These are phyloP conservation scores for Puccinia polysora DNA, from an alignment of 1,284 basidiomycete genomes.

Conservation along the genomic window DNA sequence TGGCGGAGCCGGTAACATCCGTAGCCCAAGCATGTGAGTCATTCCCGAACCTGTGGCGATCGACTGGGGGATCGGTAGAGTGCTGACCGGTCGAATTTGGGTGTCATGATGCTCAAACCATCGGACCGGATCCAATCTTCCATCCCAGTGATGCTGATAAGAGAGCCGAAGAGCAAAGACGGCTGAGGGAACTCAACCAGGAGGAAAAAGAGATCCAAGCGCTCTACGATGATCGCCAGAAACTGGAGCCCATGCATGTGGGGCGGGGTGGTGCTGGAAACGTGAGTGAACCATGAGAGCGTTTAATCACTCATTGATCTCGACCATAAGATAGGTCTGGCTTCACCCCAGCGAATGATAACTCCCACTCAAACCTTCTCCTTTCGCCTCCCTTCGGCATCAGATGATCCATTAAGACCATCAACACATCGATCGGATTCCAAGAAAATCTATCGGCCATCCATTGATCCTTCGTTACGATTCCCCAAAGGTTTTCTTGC, in stretches of 20 bases:
- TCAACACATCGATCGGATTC: too few species aligned
- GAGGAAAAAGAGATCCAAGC: slow-evolving; percentile 26
- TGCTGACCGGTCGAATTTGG: neutral
- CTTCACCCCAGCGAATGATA: too few species aligned
- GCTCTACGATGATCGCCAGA: slow-evolving; percentile 10
- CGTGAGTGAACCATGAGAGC: slow-evolving; percentile 2
- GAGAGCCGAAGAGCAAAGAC: slow-evolving; percentile 6
- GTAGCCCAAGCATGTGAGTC: slow-evolving; percentile 22
- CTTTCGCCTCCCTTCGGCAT: too few species aligned
- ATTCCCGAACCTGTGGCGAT: neutral
- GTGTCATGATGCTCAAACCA: neutral
- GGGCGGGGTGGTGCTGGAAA: slow-evolving; percentile 37
- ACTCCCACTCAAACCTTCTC: too few species aligned
- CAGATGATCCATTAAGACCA: too few species aligned
- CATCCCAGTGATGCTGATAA: slow-evolving; percentile 4
- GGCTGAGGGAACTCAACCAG: slow-evolving; percentile 6
- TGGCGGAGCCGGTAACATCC: slow-evolving; percentile 36
- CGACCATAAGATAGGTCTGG: too few species aligned
- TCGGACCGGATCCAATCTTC: too few species aligned
- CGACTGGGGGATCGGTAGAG: too few species aligned
- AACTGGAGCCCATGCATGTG: slow-evolving; percentile 7
- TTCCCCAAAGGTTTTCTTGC: too few species aligned
- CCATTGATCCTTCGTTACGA: too few species aligned
- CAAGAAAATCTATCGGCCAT: too few species aligned
- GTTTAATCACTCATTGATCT: too few species aligned